Conservation (phyloP, 1,139 yeast genomes). For the Nakaseomyces sp. region DNA sequence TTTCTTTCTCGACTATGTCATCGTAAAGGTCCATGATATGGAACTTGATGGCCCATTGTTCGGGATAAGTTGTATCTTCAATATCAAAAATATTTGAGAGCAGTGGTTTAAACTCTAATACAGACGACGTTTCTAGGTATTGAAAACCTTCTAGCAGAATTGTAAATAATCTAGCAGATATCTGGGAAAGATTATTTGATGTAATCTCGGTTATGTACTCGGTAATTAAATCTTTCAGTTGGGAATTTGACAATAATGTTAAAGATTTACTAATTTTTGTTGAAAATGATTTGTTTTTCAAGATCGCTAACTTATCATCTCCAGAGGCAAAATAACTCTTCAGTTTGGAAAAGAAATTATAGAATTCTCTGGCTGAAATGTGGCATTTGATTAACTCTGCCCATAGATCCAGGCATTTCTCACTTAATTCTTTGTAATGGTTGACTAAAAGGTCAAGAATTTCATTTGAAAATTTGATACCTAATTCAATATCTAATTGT, state of each 20-base stretch:
- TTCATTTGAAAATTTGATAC: conserved; percentile 33
- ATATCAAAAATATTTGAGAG: conserved; percentile 22
- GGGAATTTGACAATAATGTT: conserved; percentile 28
- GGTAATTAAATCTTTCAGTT: conserved; percentile 36
- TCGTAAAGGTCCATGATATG: conserved; percentile 44
- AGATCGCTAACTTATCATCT: neutral
- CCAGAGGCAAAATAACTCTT: neutral
- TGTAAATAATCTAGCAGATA: conserved; percentile 1
- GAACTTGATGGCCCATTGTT: conserved; percentile 42
- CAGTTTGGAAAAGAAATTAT: conserved; percentile 35
- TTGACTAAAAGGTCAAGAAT: conserved; percentile 29
- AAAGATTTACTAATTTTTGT: conserved; percentile 38
- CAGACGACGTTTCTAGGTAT: neutral
- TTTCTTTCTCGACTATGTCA: conserved; percentile 29
- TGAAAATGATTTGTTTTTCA: neutral
- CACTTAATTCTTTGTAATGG: conserved; percentile 16
- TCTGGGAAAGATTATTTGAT: neutral
- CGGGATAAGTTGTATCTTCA: conserved; percentile 13
- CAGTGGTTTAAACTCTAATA: conserved; percentile 20
- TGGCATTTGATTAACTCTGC: conserved; percentile 40
- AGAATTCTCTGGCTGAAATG: conserved; percentile 51
- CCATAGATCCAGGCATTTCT: conserved; percentile 29
- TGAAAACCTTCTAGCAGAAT: neutral
- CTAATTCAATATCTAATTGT: conserved; percentile 44
- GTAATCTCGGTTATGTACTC: conserved; percentile 28